These are phyloP conservation scores for Wickerhamomyces sp. DNA, from an alignment of 1,139 yeast genomes.

Conservation along the genomic window DNA sequence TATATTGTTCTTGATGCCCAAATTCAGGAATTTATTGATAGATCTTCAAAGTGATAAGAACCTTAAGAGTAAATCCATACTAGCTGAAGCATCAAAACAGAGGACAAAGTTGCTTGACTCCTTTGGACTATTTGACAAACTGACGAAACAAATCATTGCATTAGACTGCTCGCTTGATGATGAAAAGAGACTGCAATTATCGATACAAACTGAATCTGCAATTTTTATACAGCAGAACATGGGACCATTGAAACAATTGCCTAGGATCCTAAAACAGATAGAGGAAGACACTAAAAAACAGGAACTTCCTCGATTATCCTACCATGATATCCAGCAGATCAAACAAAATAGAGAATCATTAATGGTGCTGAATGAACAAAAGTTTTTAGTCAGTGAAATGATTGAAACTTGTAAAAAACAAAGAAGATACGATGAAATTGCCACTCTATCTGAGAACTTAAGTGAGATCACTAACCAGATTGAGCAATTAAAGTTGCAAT, in stretches of 20 bases:
- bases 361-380: slow-evolving; percentile 85
- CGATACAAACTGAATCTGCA: slow-evolving; percentile 43
- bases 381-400: slow-evolving; percentile 62
- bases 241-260: slow-evolving; percentile 48
- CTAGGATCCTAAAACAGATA: slow-evolving; percentile 31
- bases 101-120: slow-evolving; percentile 39
- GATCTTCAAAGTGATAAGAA: slow-evolving; percentile 28
- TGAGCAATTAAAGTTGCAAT: slow-evolving; percentile 38
- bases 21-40: slow-evolving; percentile 34
- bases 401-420: slow-evolving; percentile 57
- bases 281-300: slow-evolving; percentile 11
- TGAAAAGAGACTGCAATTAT: slow-evolving; percentile 39
- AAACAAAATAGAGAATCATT: slow-evolving; percentile 65
- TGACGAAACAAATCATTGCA: slow-evolving; percentile 36
- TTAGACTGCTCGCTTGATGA: slow-evolving; percentile 29
- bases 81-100: slow-evolving; percentile 33
- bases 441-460: slow-evolving; percentile 54
- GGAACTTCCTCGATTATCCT: slow-evolving; percentile 18
- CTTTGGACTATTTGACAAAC: slow-evolving; percentile 40
- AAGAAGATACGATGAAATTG: slow-evolving; percentile 74
- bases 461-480: slow-evolving; percentile 56
- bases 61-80: slow-evolving; percentile 27
- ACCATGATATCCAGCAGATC: slow-evolving; percentile 36
- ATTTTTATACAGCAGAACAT: slow-evolving; percentile 50
- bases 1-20: slow-evolving; percentile 37